Conservation (phyloP, 129 eudicot genomes). For the Oenanthe sinensis region DNA sequence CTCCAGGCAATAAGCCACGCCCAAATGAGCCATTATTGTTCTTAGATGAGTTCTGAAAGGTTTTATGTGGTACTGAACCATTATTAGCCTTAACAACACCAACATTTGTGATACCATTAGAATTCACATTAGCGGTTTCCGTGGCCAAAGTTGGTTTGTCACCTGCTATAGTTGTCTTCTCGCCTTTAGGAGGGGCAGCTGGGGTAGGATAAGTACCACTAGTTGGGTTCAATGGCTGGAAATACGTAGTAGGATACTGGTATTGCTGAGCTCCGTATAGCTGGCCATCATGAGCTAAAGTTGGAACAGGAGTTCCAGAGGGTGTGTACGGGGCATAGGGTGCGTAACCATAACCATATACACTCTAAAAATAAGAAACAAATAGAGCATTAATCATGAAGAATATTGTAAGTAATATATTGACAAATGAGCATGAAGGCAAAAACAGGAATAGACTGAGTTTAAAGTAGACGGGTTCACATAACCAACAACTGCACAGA, state of each 20-base stretch:
- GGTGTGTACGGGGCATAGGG: conserved; percentile 68
- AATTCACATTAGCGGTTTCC: conserved; percentile 39
- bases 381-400: background rate
- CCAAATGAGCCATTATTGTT: conserved; percentile 40
- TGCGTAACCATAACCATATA: conserved; percentile 66
- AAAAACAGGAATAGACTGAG: background rate
- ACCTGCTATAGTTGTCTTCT: conserved; percentile 32
- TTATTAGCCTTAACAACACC: conserved; percentile 41
- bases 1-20: conserved; percentile 26
- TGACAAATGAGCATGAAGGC: background rate
- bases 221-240: conserved; percentile 49
- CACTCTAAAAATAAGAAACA: conserved; percentile 31
- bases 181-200: conserved; percentile 45
- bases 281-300: conserved; percentile 70
- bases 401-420: too few species aligned
- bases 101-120: conserved; percentile 30
- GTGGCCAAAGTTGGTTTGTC: conserved; percentile 41
- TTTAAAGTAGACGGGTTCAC: background rate
- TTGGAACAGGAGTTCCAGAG: conserved; percentile 63
- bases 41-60: conserved; percentile 40
- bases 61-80: conserved; percentile 28
- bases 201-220: conserved; percentile 39
- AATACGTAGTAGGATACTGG: conserved; percentile 65
- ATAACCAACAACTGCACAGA: background rate
- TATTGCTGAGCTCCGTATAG: conserved; percentile 67